These are phyloP conservation scores for Pyrus pyrifolia DNA, from an alignment of 306 rosid genomes.

Conservation along the genomic window DNA sequence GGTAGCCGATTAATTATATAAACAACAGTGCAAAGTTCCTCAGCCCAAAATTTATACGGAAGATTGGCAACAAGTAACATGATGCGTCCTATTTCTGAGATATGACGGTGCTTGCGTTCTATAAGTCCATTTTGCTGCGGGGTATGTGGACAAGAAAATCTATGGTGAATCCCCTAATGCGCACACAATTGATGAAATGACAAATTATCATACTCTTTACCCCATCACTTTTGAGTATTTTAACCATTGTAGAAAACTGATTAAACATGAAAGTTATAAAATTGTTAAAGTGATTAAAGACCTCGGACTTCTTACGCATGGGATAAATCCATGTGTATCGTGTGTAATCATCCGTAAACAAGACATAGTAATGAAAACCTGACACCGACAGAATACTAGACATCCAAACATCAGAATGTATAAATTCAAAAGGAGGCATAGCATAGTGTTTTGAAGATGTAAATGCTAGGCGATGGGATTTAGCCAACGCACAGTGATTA, in stretches of 20 bases:
- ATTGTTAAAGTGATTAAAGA: no score
- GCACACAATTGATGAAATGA: neutral
- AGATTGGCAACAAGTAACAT: no score
- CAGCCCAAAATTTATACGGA: no score
- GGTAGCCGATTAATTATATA: no score
- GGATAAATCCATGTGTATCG: neutral
- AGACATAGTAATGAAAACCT: neutral
- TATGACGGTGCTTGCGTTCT: neutral
- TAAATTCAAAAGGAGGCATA: neutral
- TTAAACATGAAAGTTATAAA: no score
- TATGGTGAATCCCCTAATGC: neutral
- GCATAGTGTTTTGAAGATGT: no score
- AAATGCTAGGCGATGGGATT: no score
- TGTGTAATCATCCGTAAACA: neutral
- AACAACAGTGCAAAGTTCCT: no score
- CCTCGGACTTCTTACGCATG: neutral
- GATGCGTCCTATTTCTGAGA: neutral
- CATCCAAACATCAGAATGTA: neutral
- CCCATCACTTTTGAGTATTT: neutral
- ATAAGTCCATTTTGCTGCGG: neutral
- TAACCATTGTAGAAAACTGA: neutral
- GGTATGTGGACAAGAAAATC: neutral
- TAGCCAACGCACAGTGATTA: no score
- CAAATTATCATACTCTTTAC: neutral
- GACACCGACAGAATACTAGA: neutral